phyloP scores from a whole-genome alignment of 495 filamentous ascomycete genomes.

The Friedmanniomyces endolithicus region DNA sequence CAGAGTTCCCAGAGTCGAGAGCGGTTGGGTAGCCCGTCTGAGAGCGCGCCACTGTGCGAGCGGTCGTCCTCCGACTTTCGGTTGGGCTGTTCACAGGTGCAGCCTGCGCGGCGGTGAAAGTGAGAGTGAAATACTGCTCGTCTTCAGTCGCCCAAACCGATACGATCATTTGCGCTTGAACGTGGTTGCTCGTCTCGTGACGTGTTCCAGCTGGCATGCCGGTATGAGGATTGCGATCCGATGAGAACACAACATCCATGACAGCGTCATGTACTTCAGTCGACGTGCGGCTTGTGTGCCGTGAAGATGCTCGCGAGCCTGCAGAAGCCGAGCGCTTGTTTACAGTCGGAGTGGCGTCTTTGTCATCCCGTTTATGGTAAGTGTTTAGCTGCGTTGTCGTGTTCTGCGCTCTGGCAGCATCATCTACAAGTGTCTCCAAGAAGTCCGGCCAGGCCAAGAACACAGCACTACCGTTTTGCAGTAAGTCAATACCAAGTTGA shows the following conservation, averaged over 20 bases:
- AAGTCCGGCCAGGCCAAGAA: conserved; percentile 34
- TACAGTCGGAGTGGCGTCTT: not conserved
- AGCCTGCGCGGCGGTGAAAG: conserved; percentile 42
- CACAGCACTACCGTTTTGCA: conserved; percentile 39
- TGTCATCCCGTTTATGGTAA: conserved; percentile 2
- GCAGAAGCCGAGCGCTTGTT: not conserved
- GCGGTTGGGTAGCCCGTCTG: conserved; percentile 9
- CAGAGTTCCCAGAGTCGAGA: conserved; percentile 19
- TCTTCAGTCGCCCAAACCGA: conserved; percentile 50
- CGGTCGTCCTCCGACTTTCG: conserved; percentile 12
- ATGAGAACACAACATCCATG: conserved; percentile 46
- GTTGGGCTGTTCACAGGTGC: conserved; percentile 25
- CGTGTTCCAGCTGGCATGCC: conserved; percentile 17
- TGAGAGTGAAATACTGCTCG: conserved; percentile 50
- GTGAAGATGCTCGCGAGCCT: conserved; percentile 15
- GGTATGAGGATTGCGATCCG: conserved; percentile 15
- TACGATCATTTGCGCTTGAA: conserved; percentile 53
- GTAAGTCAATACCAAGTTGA: conserved; percentile 49
- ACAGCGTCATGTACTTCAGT: conserved; percentile 32
- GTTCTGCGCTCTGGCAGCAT: conserved; percentile 15
- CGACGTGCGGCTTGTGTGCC: conserved; percentile 25
- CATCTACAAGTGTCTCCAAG: conserved; percentile 24
- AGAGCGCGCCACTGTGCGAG: conserved; percentile 21
- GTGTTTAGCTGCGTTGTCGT: conserved; percentile 13
- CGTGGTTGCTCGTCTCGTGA: conserved; percentile 24